Base-by-base conservation (phyloP, 345 rosid genomes). In the Alliaria petiolata region DNA sequence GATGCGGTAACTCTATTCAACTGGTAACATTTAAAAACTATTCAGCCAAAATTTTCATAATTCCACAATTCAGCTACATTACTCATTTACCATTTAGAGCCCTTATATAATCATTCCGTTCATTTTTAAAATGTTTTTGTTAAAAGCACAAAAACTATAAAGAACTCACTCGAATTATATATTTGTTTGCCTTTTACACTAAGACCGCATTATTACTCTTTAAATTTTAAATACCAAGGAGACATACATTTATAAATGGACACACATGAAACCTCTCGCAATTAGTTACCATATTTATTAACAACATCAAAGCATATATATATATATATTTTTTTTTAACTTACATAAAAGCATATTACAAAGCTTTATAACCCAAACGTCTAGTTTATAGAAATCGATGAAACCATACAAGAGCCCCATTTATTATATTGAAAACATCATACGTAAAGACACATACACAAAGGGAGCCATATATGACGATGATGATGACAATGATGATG, bases 351-450 rank as follows among this genome's bases (percentile, higher is more conserved):
- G 46, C 47, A 71, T 33, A 42, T n/a, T 34, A 43, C 15, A 34
- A 47, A 62, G 13, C 43, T 4, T 11, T 14, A 38, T 11, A 12
- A 14, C 45, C 43, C 55, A 46, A 63, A 22, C 54, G 39, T 35
- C 8, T 3, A 62, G 39, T 11, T 22, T 10, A 63, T 16, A 19
- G 31, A 35, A 65, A 2, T 14, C 13, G 14, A 42, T 5, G 62
- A 42, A 31, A 33, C 76, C 45, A 40, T 42, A 52, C 28, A 62
- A 52, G 72, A 34, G 28, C 20, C 20, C 7, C 65, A 46, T 33
- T 72, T 63, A 72, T 54, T 54, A 2, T 26, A 72, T 13, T 26
- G 12, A 36, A 49, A 45, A 35, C 49, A 64, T 9, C 39, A 72
- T 4, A 52, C 3, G 35, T 28, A 45, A 16, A 34, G 46, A 62